These are phyloP conservation scores for Triadica sebifera DNA, from an alignment of 345 rosid genomes.

Conservation along the genomic window DNA sequence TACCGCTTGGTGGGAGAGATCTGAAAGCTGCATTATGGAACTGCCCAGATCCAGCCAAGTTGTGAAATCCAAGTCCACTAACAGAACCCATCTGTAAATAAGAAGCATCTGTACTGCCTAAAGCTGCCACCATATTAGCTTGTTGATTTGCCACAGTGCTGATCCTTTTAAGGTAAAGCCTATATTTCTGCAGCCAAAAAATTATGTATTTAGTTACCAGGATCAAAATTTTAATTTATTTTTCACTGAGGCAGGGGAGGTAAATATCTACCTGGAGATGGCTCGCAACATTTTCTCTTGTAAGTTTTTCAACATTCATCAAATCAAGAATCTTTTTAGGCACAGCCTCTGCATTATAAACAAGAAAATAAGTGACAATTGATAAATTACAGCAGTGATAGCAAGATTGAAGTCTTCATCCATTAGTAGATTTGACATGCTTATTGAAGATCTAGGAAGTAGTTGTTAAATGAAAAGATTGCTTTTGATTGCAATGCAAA, in stretches of 20 bases:
- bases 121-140: slow-evolving; percentile 55
- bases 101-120: slow-evolving; percentile 51
- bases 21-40: slow-evolving; percentile 51
- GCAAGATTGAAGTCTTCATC: background rate
- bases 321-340: slow-evolving; percentile 38
- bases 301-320: slow-evolving; percentile 37
- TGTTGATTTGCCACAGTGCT: slow-evolving; percentile 63
- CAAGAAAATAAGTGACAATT: background rate
- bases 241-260: background rate
- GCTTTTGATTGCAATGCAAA: background rate
- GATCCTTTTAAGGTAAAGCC: slow-evolving; percentile 71
- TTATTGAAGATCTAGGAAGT: background rate
- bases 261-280: slow-evolving; percentile 31
- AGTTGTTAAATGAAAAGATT: background rate
- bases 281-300: slow-evolving; percentile 39
- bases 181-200: slow-evolving; percentile 60
- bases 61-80: slow-evolving; percentile 49
- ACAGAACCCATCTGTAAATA: slow-evolving; percentile 55
- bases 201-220: slow-evolving; percentile 21
- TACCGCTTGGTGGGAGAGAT: slow-evolving; percentile 53
- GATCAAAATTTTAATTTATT: background rate
- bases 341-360: slow-evolving; percentile 33
- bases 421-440: background rate
- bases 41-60: slow-evolving; percentile 47
- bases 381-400: background rate